Evolutionary conservation across 441 rosid species (phyloP).

Genomic region (Populus hybrid): DNA sequence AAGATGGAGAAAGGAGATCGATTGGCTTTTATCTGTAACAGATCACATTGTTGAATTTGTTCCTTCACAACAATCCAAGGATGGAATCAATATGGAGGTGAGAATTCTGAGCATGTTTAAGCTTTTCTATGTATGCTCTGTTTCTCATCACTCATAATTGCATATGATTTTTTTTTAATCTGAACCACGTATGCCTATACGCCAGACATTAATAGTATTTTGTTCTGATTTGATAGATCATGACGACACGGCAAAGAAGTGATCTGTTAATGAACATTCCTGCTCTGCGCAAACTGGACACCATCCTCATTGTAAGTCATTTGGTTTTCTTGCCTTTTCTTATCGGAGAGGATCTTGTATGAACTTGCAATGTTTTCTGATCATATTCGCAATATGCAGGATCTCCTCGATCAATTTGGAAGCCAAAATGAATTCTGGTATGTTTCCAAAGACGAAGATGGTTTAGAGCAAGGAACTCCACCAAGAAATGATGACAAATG

Average conservation of each 20-base stretch:
- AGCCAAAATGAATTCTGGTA: conserved; percentile 59
- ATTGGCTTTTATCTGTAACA: conserved; percentile 83
- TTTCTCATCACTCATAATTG: background rate
- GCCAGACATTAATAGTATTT: background rate
- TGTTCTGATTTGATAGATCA: conserved; percentile 35
- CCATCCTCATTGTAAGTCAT: conserved; percentile 64
- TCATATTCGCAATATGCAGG: conserved; percentile 32
- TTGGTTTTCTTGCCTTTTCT: background rate
- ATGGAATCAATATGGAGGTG: conserved; percentile 92
- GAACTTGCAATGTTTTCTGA: background rate
- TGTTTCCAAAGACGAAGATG: conserved; percentile 49
- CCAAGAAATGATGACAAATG: conserved; percentile 77
- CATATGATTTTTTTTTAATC: background rate
- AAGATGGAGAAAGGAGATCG: conserved; percentile 84
- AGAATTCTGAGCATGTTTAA: background rate
- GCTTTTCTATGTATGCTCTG: background rate
- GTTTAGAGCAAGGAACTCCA: conserved; percentile 53
- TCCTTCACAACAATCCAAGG: conserved; percentile 67
- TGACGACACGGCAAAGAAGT: conserved; percentile 65
- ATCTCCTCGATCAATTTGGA: conserved; percentile 65
- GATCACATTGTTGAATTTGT: conserved; percentile 87
- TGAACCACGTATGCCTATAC: background rate
- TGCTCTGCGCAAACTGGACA: conserved; percentile 72
- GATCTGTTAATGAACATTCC: conserved; percentile 89
- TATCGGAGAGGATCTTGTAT: background rate